Conservation (phyloP, 306 rosid genomes). For the Cercis canadensis region DNA sequence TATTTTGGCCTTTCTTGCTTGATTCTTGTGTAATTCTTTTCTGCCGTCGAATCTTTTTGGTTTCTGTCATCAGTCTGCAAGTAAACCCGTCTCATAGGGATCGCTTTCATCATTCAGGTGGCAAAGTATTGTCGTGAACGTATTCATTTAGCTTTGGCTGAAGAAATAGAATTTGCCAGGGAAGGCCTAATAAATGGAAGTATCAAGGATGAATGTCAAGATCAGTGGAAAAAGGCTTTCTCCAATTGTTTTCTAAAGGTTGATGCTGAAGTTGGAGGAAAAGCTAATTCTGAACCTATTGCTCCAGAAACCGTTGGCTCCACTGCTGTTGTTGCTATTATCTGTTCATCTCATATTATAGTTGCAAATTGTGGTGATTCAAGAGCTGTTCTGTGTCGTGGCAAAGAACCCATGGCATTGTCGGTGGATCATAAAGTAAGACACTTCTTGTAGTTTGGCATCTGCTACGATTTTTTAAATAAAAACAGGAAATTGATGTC, state of each 20-base stretch:
- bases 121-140: conserved; percentile 85
- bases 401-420: conserved; percentile 84
- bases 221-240: conserved; percentile 74
- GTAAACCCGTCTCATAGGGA: conserved; percentile 20
- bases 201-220: conserved; percentile 62
- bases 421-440: conserved; percentile 89
- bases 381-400: conserved; percentile 89
- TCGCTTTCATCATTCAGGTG: conserved; percentile 57
- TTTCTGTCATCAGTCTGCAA: not conserved
- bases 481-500: conserved; percentile 38
- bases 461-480: conserved; percentile 11
- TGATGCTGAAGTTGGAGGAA: conserved; percentile 86
- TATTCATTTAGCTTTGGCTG: conserved; percentile 78
- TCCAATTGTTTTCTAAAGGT: conserved; percentile 78
- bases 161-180: conserved; percentile 69
- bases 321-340: conserved; percentile 79
- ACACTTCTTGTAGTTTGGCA: conserved; percentile 17
- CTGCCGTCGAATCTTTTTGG: conserved; percentile 2
- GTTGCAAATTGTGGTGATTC: conserved; percentile 94
- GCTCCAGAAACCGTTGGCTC: conserved; percentile 97
- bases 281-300: conserved; percentile 58
- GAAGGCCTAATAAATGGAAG: conserved; percentile 53
- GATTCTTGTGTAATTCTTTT: conserved; percentile 14
- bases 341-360: conserved; percentile 84
- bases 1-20: not conserved